These are phyloP conservation scores for Umbelopsis isabellina DNA, from an alignment of 192 early-diverging fungal genomes.

Conservation along the genomic window DNA sequence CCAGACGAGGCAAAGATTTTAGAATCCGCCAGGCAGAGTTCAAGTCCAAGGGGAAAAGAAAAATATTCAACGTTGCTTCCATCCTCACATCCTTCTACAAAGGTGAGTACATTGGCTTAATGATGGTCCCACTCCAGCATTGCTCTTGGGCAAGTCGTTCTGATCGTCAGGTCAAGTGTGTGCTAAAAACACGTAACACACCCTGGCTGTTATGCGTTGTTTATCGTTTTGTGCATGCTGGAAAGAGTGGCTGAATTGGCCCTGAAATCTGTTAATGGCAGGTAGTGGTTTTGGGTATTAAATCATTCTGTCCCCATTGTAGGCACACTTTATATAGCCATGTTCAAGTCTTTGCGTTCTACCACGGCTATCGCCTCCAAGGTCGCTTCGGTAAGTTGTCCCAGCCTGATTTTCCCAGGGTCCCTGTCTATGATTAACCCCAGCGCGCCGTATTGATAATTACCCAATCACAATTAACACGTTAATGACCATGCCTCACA, in stretches of 20 bases:
- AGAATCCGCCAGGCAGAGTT: conserved; percentile 2
- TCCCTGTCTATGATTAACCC: background rate
- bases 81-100: background rate
- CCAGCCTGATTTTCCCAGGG: background rate
- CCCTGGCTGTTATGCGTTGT: too few relatives aligned
- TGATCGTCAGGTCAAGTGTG: too few relatives aligned
- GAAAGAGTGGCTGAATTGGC: too few relatives aligned
- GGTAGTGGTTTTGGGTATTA: background rate
- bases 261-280: background rate
- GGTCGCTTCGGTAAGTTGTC: conserved; percentile 34
- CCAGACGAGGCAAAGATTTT: background rate
- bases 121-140: background rate
- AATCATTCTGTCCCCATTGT: background rate
- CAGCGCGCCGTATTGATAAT: background rate
- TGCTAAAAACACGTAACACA: too few relatives aligned
- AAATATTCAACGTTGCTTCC: background rate
- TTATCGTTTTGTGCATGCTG: too few relatives aligned
- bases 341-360: conserved; percentile 40
- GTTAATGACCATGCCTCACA: too few relatives aligned
- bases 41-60: conserved; percentile 16
- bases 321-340: conserved; percentile 1
- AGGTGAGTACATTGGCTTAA: background rate
- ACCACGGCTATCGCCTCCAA: conserved; percentile 29
- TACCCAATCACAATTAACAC: background rate
- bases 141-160: too few relatives aligned